Evolutionary conservation across 805 yeast species (phyloP).

Genomic region (Sungouiella thailandica): DNA sequence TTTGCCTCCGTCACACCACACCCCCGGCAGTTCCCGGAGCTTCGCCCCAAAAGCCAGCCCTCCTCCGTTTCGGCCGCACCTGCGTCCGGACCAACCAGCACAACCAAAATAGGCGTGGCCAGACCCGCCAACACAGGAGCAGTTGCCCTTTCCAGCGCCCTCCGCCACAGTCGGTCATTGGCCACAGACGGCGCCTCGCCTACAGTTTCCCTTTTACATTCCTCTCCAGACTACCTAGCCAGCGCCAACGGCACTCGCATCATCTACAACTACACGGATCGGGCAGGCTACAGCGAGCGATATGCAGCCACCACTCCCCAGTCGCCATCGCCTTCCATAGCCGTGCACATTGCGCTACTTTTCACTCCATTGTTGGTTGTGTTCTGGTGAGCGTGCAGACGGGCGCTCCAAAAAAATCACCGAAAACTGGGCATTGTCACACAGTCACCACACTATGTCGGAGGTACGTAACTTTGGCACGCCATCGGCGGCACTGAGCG

Average conservation of each 20-base stretch:
- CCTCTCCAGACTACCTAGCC: neutral
- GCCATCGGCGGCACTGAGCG: too few relatives aligned
- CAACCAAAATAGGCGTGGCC: too few relatives aligned
- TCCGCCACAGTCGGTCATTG: too few relatives aligned
- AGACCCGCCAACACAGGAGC: too few relatives aligned
- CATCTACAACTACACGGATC: neutral
- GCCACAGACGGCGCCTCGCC: too few relatives aligned
- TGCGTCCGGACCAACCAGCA: too few relatives aligned
- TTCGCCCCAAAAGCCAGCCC: too few relatives aligned
- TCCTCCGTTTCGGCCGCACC: too few relatives aligned
- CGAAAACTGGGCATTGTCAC: neutral
- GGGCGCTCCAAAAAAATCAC: neutral
- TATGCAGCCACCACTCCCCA: neutral
- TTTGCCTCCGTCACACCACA: too few relatives aligned
- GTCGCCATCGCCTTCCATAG: neutral
- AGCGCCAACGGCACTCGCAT: neutral
- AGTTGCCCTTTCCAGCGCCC: too few relatives aligned
- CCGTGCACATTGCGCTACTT: neutral
- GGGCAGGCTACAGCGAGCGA: neutral
- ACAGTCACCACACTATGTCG: conserved; percentile 11
- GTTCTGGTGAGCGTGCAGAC: neutral
- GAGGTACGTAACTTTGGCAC: conserved; percentile 21
- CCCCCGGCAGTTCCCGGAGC: too few relatives aligned
- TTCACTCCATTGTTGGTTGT: neutral
- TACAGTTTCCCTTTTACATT: too few relatives aligned